Evolutionary conservation across 495 filamentous ascomycete genomes (phyloP).

Genomic region (Elasticomyces elasticus): DNA sequence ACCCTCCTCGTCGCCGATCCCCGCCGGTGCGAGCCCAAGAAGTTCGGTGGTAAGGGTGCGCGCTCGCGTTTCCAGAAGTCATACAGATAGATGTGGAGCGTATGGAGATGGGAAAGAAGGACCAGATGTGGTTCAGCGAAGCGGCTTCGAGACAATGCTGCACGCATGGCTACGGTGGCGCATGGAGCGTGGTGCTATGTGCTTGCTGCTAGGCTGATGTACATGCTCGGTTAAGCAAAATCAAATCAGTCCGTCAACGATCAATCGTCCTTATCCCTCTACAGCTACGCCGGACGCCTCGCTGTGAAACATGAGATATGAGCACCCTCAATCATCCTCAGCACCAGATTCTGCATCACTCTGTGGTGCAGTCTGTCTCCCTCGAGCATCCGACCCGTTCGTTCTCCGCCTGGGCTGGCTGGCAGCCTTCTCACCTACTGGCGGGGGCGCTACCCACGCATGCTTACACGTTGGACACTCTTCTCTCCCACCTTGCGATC

Average conservation of each 20-base stretch:
- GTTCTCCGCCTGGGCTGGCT: conserved; percentile 5
- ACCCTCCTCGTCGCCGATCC: conserved; percentile 96
- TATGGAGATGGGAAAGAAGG: neutral
- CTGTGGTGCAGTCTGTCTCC: conserved; percentile 1
- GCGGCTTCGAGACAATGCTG: neutral
- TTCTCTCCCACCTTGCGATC: conserved; percentile 44
- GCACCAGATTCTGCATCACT: conserved; percentile 3
- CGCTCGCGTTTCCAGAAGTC: conserved; percentile 93
- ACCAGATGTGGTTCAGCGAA: neutral
- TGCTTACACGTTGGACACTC: conserved; percentile 65
- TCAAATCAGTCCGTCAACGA: neutral
- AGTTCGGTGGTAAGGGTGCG: conserved; percentile 73
- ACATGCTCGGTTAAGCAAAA: conserved; percentile 1
- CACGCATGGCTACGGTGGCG: conserved; percentile 8
- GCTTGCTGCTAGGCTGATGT: conserved; percentile 6
- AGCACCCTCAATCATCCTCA: neutral
- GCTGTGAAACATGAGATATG: neutral
- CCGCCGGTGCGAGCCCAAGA: conserved; percentile 54
- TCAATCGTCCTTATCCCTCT: neutral
- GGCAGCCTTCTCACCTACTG: conserved; percentile 71
- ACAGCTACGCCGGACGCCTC: conserved; percentile 14
- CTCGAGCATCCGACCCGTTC: neutral
- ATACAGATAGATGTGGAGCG: conserved; percentile 47
- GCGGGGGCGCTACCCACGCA: conserved; percentile 62
- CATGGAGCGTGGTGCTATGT: neutral